Conservation (phyloP, 495 filamentous ascomycete genomes). For the Penicillium manginii region DNA sequence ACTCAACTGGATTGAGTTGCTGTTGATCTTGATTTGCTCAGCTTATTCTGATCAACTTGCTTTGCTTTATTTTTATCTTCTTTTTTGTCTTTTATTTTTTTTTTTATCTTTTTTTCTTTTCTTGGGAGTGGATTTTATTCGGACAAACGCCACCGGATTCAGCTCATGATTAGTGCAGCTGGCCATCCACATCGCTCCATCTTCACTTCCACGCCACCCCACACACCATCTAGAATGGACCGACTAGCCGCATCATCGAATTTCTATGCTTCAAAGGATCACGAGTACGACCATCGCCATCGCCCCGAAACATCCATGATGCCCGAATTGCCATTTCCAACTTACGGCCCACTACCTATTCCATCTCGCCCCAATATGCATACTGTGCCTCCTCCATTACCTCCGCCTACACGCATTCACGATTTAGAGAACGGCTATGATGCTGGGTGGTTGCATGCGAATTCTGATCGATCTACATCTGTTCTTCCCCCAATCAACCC, state of each 20-base stretch:
- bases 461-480: constrained; percentile 39
- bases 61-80: constrained; percentile 1
- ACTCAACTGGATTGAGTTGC: constrained; percentile 37
- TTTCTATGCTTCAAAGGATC: constrained; percentile 54
- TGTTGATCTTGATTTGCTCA: constrained; percentile 25
- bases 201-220: constrained; percentile 29
- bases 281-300: constrained; percentile 26
- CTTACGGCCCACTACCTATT: constrained; percentile 61
- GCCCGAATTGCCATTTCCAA: constrained; percentile 40
- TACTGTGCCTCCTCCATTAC: constrained; percentile 62
- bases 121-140: constrained; percentile 4
- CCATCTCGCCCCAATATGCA: constrained; percentile 48
- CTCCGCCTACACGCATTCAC: constrained; percentile 60
- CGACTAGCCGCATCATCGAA: constrained; percentile 57
- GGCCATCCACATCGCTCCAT: neutral
- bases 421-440: constrained; percentile 60
- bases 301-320: constrained; percentile 27
- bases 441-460: constrained; percentile 63
- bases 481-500: constrained; percentile 53
- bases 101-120: neutral
- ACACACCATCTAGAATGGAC: constrained; percentile 54
- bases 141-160: constrained; percentile 4
- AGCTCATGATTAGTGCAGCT: constrained; percentile 16
- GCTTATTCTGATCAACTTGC: constrained; percentile 15
- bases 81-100: neutral